Conservation (phyloP, 108 stramenopile genomes). For the Cyclostephanos tholiformis region DNA sequence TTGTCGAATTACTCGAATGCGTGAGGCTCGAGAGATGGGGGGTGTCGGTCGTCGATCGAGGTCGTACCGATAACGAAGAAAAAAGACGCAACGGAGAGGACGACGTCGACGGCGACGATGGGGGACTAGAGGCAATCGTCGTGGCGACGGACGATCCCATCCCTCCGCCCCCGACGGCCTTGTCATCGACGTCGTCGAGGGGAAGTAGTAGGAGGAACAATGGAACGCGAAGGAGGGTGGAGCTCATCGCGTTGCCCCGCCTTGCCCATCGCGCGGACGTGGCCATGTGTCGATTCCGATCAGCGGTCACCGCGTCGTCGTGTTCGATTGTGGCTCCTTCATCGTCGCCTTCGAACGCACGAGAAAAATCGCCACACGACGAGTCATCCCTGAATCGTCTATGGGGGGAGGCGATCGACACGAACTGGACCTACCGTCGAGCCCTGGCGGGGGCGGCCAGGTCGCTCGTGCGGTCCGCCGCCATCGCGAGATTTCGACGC, state of each 20-base stretch:
- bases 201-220: not conserved
- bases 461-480: conserved; percentile 24
- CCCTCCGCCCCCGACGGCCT: no score
- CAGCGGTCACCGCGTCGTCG: conserved; percentile 1
- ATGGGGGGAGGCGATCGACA: conserved; percentile 30
- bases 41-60: not conserved
- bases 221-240: conserved; percentile 14
- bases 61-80: not conserved
- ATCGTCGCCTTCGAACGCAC: not conserved
- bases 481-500: not conserved
- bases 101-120: not conserved
- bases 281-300: conserved; percentile 52
- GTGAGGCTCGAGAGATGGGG: no score
- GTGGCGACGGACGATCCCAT: not conserved
- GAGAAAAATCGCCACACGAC: not conserved
- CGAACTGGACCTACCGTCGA: conserved; percentile 28
- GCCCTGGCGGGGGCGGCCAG: conserved; percentile 30
- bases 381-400: not conserved
- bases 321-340: not conserved
- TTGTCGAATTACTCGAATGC: no score
- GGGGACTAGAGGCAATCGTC: not conserved
- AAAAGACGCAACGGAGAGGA: not conserved
- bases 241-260: conserved; percentile 34
- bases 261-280: conserved; percentile 42
- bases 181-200: no score